phyloP scores from a whole-genome alignment of 2,329 filamentous ascomycete species.

The Fusarium pseudocircinatum region DNA sequence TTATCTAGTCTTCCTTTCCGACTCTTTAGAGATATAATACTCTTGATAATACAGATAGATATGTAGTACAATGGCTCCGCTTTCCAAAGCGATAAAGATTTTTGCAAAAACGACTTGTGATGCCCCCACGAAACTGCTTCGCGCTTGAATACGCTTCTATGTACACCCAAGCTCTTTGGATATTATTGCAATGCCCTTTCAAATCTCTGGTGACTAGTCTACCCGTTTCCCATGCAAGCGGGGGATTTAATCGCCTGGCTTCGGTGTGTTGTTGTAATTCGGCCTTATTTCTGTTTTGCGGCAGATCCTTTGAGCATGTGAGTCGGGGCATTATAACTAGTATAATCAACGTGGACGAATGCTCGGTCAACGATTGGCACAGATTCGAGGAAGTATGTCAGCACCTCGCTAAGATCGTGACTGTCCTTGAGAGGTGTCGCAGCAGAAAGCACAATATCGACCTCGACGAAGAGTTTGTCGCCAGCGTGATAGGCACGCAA shows the following conservation, averaged over 20 bases:
- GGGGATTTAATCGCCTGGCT: not conserved
- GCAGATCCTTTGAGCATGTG: constrained; percentile 58
- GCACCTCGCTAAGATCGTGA: constrained; percentile 79
- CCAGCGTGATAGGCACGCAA: constrained; percentile 86
- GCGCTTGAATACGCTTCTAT: not conserved
- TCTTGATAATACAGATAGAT: constrained; percentile 22
- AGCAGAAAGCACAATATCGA: constrained; percentile 85
- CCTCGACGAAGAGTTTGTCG: constrained; percentile 83
- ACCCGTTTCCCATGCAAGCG: not conserved
- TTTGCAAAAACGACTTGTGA: not conserved
- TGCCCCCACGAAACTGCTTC: not conserved
- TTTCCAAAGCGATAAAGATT: not conserved
- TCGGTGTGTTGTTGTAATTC: not conserved
- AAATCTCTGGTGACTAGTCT: not conserved
- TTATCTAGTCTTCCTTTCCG: not conserved
- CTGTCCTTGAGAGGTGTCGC: constrained; percentile 79
- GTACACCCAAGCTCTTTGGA: not conserved
- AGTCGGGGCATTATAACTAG: constrained; percentile 69
- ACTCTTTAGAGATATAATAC: not conserved
- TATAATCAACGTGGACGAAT: constrained; percentile 74
- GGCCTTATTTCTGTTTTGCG: constrained; percentile 36
- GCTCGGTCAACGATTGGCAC: constrained; percentile 81
- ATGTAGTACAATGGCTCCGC: constrained; percentile 7
- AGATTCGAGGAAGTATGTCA: constrained; percentile 87
- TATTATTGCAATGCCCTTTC: not conserved